Evolutionary conservation across 768 basidiomycete genomes (phyloP).

Genomic region (Xerocomellus amylosporus): DNA sequence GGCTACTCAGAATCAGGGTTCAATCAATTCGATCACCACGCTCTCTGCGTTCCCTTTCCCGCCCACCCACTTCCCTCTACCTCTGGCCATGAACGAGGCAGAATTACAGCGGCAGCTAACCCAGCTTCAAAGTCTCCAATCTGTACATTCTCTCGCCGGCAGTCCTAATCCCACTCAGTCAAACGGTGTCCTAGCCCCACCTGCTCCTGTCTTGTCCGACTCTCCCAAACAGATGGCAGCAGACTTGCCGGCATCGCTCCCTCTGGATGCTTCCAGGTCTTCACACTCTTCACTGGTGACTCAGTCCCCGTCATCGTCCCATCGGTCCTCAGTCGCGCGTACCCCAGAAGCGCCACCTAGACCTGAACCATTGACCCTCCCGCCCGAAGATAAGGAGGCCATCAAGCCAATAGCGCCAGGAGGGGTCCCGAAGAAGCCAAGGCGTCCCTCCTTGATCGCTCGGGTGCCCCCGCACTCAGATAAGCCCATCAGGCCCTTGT

Average conservation of each 20-base stretch:
- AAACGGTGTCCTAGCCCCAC: background rate
- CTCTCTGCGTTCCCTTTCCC: conserved; percentile 73
- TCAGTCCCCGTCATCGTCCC: conserved; percentile 1
- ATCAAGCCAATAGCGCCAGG: background rate
- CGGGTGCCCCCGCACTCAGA: conserved; percentile 16
- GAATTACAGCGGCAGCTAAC: conserved; percentile 27
- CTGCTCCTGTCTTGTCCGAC: conserved; percentile 13
- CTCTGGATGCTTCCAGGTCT: conserved; percentile 1
- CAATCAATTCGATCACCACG: conserved; percentile 54
- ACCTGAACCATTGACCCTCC: background rate
- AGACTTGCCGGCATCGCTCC: conserved; percentile 4
- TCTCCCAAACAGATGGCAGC: conserved; percentile 21
- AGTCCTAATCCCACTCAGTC: conserved; percentile 14
- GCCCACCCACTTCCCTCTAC: conserved; percentile 69
- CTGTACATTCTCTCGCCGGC: conserved; percentile 12
- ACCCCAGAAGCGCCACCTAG: background rate
- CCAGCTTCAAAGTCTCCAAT: conserved; percentile 23
- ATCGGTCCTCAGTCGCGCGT: conserved; percentile 3
- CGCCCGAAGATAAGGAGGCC: background rate
- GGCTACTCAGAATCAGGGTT: conserved; percentile 25
- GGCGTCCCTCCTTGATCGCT: conserved; percentile 24
- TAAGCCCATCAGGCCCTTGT: conserved; percentile 12
- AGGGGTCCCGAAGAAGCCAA: conserved; percentile 11
- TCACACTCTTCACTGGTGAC: conserved; percentile 6
- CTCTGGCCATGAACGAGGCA: conserved; percentile 35